Base-by-base conservation (phyloP, 305 asterid genomes). In the Solanum hybrid region DNA sequence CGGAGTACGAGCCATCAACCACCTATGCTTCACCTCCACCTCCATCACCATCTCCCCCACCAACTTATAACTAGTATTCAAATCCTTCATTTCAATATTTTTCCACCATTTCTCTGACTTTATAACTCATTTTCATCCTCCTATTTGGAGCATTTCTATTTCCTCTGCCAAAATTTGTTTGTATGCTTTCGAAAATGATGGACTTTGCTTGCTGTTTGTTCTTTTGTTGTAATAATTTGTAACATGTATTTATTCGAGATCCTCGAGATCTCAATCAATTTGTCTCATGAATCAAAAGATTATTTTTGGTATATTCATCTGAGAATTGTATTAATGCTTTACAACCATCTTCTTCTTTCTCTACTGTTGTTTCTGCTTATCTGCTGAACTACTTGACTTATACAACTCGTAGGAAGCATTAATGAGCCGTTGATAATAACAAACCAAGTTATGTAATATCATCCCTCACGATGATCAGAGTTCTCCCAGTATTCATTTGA, bases 21-120 rank as follows among this genome's bases (percentile, higher is more conserved):
- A 81, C 87, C 87, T 81, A 81, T 39, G 87, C 36, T 14, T 81
- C 87, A 81, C 70, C 87, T 39, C 87, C 70, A 39, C 87, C 87
- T 7, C 87, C 87, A 26, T 81, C 70, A 26, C 87, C 87, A 81
- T 81, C 70, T 38, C 70, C 88, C 4, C n/a, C 78, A 32, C 88
- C 78, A 32, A 61, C 88, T 33, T 85, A 85, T 45, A 57, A 61
- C 22, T 85, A 57, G n/a, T 31, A 45, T 29, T 45, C 38, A 83
- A 45, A 5, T 83, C 20, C 39, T 45, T 17, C 27, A 2, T 7
- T 57, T 85, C 13, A 22, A 20, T 61, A 85, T 10, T 85, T 85
- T 22, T 32, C 78, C 78, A 57, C 78, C 31, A 22, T 22, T 61
- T 32, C 31, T 73, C 65, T 7, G n/a, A 32, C 32, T 13, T 57